Percentiles rank a stretch among this genome's conserved stretches.
Conservation (phyloP, 176 grass and related monocot genomes). For the Rhynchospora tenuis region DNA sequence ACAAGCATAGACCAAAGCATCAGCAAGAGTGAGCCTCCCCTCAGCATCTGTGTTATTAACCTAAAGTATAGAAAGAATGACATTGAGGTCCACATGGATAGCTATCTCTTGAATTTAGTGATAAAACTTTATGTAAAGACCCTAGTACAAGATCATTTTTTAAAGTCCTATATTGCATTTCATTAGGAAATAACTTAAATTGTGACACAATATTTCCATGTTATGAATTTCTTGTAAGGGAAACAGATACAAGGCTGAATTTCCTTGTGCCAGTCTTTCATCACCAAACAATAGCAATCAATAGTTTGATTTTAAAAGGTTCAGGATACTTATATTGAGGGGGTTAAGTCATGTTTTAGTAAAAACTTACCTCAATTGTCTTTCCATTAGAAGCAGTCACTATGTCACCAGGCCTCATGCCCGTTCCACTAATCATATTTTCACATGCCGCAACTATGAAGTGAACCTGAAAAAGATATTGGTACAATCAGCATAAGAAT, state of each 20-base stretch:
- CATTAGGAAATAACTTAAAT: neutral
- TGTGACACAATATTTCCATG: neutral
- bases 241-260: neutral
- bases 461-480: slow-evolving; percentile 57
- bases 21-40: slow-evolving; percentile 96
- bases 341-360: neutral
- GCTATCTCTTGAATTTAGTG: neutral
- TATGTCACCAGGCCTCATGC: slow-evolving; percentile 98
- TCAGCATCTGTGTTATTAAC: slow-evolving; percentile 99
- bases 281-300: neutral
- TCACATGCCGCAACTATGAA: slow-evolving; percentile 98
- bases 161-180: neutral
- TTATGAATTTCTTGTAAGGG: neutral
- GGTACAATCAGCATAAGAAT: neutral
- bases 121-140: neutral
- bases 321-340: neutral
- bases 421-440: slow-evolving; percentile 99
- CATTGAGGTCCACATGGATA: neutral
- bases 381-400: slow-evolving; percentile 95
- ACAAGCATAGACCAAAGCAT: slow-evolving; percentile 94
- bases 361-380: slow-evolving; percentile 74
- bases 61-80: slow-evolving; percentile 30
- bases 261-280: neutral
- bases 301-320: neutral
- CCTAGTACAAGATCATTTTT: neutral